These are phyloP conservation scores for Uromyces viciae-fabae DNA, from an alignment of 1,284 basidiomycete species.

Conservation along the genomic window DNA sequence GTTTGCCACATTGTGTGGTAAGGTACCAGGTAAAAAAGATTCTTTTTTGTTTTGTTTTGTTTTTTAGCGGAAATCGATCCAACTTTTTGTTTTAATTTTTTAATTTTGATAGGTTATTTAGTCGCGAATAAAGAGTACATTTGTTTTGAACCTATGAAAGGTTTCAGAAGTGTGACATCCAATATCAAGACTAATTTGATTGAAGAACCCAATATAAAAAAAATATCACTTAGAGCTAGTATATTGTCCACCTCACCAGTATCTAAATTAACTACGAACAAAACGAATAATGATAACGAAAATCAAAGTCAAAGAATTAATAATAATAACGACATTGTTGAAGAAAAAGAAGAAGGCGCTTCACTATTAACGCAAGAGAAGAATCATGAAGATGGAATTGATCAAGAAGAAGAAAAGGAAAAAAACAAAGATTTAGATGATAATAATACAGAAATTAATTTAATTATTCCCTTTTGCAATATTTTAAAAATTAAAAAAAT, in stretches of 20 bases:
- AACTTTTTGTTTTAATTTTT: background rate
- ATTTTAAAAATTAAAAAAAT: conserved; percentile 28
- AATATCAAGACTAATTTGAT: background rate
- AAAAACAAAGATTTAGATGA: background rate
- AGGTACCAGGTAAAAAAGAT: conserved; percentile 41
- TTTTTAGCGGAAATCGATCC: background rate
- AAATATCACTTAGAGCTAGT: background rate
- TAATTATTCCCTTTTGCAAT: background rate
- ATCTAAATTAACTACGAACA: background rate
- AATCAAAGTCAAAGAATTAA: background rate
- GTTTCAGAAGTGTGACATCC: conserved; percentile 17
- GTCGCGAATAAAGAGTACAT: conserved; percentile 1
- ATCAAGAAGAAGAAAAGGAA: background rate
- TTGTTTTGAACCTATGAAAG: conserved; percentile 40
- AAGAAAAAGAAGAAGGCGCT: background rate
- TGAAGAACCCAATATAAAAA: too few species aligned
- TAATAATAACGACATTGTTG: background rate
- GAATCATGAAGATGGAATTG: too few species aligned
- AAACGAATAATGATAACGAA: background rate
- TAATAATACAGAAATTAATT: background rate
- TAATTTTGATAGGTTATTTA: conserved; percentile 18
- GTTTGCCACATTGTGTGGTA: conserved; percentile 31
- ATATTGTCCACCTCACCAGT: background rate
- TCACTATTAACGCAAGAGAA: too few species aligned
- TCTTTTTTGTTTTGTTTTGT: background rate